Conservation (phyloP, 257 asterid genomes). For the Salvia rosmarinus region DNA sequence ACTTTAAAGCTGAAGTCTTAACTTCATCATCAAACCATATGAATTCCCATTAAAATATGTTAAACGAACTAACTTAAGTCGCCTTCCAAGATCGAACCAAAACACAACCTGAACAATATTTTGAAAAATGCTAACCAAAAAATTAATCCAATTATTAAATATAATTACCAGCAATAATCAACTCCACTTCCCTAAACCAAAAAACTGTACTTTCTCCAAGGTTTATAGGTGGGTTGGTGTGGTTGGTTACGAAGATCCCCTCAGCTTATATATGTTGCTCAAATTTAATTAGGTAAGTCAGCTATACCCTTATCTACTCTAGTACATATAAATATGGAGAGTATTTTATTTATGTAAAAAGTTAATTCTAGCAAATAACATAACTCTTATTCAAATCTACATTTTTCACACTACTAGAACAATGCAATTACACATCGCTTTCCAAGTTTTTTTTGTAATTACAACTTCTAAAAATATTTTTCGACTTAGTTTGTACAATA, state of each 20-base stretch:
- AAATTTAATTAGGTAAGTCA: background rate
- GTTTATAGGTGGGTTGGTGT: constrained; percentile 48
- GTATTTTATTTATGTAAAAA: background rate
- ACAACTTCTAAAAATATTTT: too few relatives aligned
- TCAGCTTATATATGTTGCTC: constrained; percentile 3
- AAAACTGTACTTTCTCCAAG: constrained; percentile 12
- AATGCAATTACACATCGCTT: background rate
- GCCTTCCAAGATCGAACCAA: background rate
- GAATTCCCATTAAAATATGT: background rate
- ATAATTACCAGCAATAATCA: background rate
- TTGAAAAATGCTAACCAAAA: background rate
- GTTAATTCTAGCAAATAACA: background rate
- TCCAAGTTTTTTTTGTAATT: too few relatives aligned
- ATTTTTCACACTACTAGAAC: too few relatives aligned
- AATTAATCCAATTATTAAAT: background rate
- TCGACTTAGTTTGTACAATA: too few relatives aligned
- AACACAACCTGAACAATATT: background rate
- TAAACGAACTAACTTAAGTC: background rate
- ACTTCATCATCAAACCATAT: too few relatives aligned
- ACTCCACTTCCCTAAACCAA: constrained; percentile 40
- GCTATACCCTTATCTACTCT: too few relatives aligned
- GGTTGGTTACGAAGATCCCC: constrained; percentile 43
- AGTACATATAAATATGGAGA: background rate
- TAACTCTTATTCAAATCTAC: background rate
- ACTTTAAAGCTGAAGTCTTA: too few relatives aligned